phyloP scores from a whole-genome alignment of 176 grass and related monocot species.

The Bolboschoenus planiculmis region DNA sequence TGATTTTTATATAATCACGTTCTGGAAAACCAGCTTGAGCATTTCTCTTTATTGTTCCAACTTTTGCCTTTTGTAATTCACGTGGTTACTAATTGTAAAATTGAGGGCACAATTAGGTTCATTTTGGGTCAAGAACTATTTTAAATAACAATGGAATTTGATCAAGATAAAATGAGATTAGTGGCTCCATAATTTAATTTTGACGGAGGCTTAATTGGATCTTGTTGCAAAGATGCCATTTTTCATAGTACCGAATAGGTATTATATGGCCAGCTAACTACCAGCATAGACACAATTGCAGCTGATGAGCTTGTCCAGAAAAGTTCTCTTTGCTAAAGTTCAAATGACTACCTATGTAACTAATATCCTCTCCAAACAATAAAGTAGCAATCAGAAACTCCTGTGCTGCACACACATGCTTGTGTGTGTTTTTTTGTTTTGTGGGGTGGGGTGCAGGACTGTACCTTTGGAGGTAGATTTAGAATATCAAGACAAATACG shows the following conservation, averaged over 20 bases:
- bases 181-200: background rate
- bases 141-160: background rate
- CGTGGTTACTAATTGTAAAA: background rate
- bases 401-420: background rate
- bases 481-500: constrained; percentile 96
- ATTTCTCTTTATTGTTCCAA: background rate
- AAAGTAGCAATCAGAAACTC: background rate
- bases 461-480: constrained; percentile 89
- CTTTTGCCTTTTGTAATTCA: background rate
- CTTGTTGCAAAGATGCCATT: background rate
- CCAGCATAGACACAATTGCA: background rate
- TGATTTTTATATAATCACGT: background rate
- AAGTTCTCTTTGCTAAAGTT: background rate
- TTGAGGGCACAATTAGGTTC: background rate
- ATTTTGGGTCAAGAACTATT: background rate
- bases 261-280: background rate
- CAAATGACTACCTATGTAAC: background rate
- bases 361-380: background rate
- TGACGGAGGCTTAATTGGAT: background rate
- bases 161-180: background rate
- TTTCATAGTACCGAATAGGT: background rate
- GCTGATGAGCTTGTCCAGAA: background rate
- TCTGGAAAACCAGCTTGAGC: background rate
- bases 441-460: background rate
- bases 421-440: background rate